These are phyloP conservation scores for Arabis alpina DNA, from an alignment of 345 rosid genomes.

Conservation along the genomic window DNA sequence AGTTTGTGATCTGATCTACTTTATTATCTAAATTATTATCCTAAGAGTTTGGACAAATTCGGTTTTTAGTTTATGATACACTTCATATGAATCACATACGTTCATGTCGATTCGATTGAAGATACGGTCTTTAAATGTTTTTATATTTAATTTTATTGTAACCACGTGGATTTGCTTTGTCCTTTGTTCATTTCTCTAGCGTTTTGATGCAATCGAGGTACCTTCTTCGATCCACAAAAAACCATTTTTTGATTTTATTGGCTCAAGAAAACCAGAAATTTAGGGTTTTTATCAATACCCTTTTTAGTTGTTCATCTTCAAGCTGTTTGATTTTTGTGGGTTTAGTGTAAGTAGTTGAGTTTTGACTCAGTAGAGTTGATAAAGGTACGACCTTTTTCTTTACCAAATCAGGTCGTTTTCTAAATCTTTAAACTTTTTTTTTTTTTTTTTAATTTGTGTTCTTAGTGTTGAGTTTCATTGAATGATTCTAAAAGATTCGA, in stretches of 20 bases:
- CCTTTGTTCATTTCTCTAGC: conserved; percentile 27
- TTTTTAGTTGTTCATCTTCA: background rate
- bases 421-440: background rate
- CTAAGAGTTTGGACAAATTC: conserved; percentile 26
- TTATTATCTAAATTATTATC: conserved; percentile 12
- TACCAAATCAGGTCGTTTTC: conserved; percentile 20
- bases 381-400: conserved; percentile 40
- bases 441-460: background rate
- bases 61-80: conserved; percentile 35
- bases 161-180: conserved; percentile 50
- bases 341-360: conserved; percentile 29
- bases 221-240: conserved; percentile 35
- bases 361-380: conserved; percentile 37
- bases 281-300: conserved; percentile 8
- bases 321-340: background rate
- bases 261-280: conserved; percentile 21
- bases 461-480: conserved; percentile 6
- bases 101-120: conserved; percentile 46
- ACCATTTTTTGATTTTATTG: conserved; percentile 33
- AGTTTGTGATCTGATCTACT: conserved; percentile 40
- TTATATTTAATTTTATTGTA: conserved; percentile 20
- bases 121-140: conserved; percentile 28
- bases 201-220: conserved; percentile 40
- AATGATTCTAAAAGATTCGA: conserved; percentile 7
- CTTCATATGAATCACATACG: conserved; percentile 44